phyloP scores from a whole-genome alignment of 2,329 filamentous ascomycete species.

The Teratosphaeria epicoccoides region DNA sequence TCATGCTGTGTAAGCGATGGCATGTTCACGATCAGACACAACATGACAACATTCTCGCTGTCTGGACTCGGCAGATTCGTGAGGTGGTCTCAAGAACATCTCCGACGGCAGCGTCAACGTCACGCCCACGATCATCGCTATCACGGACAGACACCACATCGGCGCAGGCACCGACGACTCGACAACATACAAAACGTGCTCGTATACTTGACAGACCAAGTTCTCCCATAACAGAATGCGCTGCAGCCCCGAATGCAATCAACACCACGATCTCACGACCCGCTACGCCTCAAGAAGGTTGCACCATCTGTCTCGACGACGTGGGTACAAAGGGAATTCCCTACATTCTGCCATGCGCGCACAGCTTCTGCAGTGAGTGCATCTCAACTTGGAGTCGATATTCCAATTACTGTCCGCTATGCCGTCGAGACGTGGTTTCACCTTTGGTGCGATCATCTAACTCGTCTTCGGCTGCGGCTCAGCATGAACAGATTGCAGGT shows the following conservation, averaged over 20 bases:
- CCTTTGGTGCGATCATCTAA: neutral
- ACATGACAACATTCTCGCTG: neutral
- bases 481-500: neutral
- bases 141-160: neutral
- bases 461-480: neutral
- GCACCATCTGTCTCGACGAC: neutral
- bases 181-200: neutral
- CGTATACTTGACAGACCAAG: neutral
- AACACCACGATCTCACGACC: neutral
- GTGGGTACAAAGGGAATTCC: neutral
- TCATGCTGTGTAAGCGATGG: neutral
- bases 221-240: neutral
- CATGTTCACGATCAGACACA: neutral
- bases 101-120: neutral
- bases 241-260: neutral
- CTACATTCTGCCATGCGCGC: neutral
- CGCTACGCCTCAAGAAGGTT: neutral
- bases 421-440: neutral
- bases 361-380: neutral
- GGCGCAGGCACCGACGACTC: neutral
- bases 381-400: neutral
- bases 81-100: neutral
- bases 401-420: neutral
- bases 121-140: neutral
- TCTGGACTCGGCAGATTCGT: neutral